A percentile compares a stretch with the other conserved stretches of the same genome.
Evolutionary conservation across 2,329 filamentous ascomycete species (phyloP).

Genomic region (Aureobasidium leucospermi): DNA sequence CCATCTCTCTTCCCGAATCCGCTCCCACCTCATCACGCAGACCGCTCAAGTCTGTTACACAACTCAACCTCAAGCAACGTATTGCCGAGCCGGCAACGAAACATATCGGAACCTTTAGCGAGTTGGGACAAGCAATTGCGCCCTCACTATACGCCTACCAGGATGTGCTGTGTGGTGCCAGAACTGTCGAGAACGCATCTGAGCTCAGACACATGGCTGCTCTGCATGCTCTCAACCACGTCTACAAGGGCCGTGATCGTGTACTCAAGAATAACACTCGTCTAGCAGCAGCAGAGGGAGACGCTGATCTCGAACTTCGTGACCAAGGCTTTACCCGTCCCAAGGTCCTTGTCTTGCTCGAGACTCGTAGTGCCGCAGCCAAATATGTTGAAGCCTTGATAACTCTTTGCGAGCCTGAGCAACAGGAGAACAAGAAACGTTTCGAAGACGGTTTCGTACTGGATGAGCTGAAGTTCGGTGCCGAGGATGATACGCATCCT

Average conservation of each 20-base stretch:
- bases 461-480: conserved; percentile 58
- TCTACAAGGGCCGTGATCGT: conserved; percentile 85
- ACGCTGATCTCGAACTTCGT: conserved; percentile 62
- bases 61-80: conserved; percentile 63
- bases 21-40: not conserved
- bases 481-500: conserved; percentile 57
- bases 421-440: conserved; percentile 89
- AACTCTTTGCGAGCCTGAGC: conserved; percentile 69
- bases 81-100: conserved; percentile 50
- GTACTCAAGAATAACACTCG: conserved; percentile 89
- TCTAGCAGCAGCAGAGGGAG: conserved; percentile 55
- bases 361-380: conserved; percentile 79
- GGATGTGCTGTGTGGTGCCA: conserved; percentile 69
- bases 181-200: conserved; percentile 61
- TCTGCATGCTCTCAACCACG: conserved; percentile 82
- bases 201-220: conserved; percentile 65
- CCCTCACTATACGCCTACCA: conserved; percentile 73
- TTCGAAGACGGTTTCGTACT: conserved; percentile 78
- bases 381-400: conserved; percentile 71
- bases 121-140: conserved; percentile 58
- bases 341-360: conserved; percentile 83
- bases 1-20: conserved; percentile 18
- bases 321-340: conserved; percentile 95
- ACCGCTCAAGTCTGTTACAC: conserved; percentile 18
- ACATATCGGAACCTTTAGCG: conserved; percentile 51